These are phyloP conservation scores for Nepenthes alata DNA, from an alignment of 179 eudicot species.

Conservation along the genomic window DNA sequence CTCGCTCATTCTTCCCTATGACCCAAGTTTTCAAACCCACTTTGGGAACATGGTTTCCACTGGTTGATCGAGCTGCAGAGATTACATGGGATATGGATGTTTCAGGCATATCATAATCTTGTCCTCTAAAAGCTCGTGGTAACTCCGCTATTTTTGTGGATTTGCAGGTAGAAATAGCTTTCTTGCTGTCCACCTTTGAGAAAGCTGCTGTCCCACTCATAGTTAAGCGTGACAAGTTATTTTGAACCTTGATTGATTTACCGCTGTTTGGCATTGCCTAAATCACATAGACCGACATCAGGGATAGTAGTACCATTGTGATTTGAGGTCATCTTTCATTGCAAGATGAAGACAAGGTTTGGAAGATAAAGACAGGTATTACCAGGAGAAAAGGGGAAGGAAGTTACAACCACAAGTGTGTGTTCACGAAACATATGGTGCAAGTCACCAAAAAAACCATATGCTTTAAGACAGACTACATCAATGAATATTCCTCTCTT, in stretches of 20 bases:
- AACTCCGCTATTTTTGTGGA: slow-evolving; percentile 3
- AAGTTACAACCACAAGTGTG: no score
- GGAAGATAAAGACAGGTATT: no score
- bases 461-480: no score
- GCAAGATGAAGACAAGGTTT: no score
- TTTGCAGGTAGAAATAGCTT: neutral
- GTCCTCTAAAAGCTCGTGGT: slow-evolving; percentile 2
- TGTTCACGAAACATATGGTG: no score
- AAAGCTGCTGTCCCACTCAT: neutral
- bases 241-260: neutral
- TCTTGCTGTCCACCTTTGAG: neutral
- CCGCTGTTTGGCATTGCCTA: no score
- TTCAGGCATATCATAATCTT: neutral
- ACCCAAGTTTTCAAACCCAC: neutral
- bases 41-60: slow-evolving; percentile 1
- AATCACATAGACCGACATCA: no score
- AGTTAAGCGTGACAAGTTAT: neutral
- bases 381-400: no score
- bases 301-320: no score
- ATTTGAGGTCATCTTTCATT: no score
- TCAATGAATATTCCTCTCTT: no score
- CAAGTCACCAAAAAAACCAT: no score
- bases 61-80: slow-evolving; percentile 3
- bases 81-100: neutral
- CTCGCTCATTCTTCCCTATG: neutral